phyloP scores from a whole-genome alignment of 495 filamentous ascomycete species.

The Penicillium atrosanguineum region DNA sequence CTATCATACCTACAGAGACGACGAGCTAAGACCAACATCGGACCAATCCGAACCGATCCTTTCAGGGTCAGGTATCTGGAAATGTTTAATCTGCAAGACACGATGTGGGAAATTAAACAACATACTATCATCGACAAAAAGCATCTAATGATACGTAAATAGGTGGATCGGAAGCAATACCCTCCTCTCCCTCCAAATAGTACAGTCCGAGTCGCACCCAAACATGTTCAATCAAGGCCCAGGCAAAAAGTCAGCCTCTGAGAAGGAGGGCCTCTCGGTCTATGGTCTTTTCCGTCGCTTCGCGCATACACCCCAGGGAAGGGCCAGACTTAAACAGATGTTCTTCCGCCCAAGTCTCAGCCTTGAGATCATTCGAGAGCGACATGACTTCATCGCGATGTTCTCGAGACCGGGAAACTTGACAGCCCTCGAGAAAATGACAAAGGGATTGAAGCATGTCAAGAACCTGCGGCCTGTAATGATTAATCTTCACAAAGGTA shows the following conservation, averaged over 20 bases:
- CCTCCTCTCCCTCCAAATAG: constrained; percentile 77
- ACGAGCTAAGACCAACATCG: constrained; percentile 56
- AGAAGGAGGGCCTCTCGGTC: constrained; percentile 87
- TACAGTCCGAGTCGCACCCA: constrained; percentile 81
- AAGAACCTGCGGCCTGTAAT: constrained; percentile 75
- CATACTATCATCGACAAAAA: background rate
- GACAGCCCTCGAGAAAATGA: constrained; percentile 52
- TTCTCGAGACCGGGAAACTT: constrained; percentile 71
- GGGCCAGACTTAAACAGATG: constrained; percentile 69
- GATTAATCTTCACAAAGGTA: constrained; percentile 71
- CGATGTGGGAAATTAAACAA: constrained; percentile 60
- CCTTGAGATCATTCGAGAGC: constrained; percentile 64
- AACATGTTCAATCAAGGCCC: constrained; percentile 80
- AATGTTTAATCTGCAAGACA: constrained; percentile 73
- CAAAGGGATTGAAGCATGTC: constrained; percentile 65
- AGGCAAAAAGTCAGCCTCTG: constrained; percentile 60
- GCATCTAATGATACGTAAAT: background rate
- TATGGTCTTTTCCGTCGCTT: constrained; percentile 79
- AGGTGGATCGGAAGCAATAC: constrained; percentile 82
- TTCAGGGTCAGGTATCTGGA: constrained; percentile 65
- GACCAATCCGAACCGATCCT: constrained; percentile 45
- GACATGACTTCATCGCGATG: constrained; percentile 65
- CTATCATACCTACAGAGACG: constrained; percentile 75
- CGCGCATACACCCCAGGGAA: constrained; percentile 81
- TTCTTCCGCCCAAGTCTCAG: constrained; percentile 80